Evolutionary conservation across 1,139 yeast species (phyloP).

Genomic region (Chernovozyma sophiae-reginae): DNA sequence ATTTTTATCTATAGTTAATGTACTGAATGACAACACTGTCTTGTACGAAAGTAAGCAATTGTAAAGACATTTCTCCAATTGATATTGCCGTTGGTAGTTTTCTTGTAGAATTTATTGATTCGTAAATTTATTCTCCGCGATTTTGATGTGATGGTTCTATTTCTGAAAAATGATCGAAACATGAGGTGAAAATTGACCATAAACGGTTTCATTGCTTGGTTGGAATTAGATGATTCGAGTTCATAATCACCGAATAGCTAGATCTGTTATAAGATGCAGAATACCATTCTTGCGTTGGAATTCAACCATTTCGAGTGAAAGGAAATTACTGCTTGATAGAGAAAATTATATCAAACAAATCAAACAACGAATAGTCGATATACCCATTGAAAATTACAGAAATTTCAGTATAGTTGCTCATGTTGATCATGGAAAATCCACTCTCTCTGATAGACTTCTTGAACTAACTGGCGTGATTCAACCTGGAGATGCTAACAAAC

Average conservation of each 20-base stretch:
- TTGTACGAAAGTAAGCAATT: too few relatives aligned
- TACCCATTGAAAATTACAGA: slow-evolving; percentile 79
- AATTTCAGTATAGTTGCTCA: slow-evolving; percentile 96
- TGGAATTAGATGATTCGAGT: neutral
- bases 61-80: too few relatives aligned
- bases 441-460: slow-evolving; percentile 79
- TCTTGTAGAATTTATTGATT: too few relatives aligned
- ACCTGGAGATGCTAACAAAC: slow-evolving; percentile 69
- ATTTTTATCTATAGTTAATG: too few relatives aligned
- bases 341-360: slow-evolving; percentile 30
- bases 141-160: too few relatives aligned
- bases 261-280: neutral
- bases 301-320: slow-evolving; percentile 14
- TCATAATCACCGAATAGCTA: neutral
- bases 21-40: too few relatives aligned
- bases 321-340: slow-evolving; percentile 23
- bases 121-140: too few relatives aligned
- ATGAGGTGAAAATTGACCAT: too few relatives aligned
- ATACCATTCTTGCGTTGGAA: neutral
- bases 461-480: slow-evolving; percentile 88
- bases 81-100: too few relatives aligned
- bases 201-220: too few relatives aligned
- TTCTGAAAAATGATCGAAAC: too few relatives aligned
- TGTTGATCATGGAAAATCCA: slow-evolving; percentile 96
- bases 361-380: slow-evolving; percentile 58